Conservation (phyloP, 1,284 basidiomycete genomes). For the Butyriboletus regius region DNA sequence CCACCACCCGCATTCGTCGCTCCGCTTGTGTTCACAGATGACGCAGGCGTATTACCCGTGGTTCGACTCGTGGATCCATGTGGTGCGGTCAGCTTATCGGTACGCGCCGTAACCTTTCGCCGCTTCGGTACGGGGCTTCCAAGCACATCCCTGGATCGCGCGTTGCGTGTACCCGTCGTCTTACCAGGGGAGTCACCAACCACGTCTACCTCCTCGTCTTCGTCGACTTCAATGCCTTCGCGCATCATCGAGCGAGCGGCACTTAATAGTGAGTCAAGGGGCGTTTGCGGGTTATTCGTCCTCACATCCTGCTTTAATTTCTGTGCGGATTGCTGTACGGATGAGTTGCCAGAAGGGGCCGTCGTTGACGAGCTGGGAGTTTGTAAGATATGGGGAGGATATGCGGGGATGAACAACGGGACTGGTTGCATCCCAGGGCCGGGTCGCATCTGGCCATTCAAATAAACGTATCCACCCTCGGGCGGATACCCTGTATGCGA, state of each 20-base stretch:
- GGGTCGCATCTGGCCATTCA: constrained; percentile 24
- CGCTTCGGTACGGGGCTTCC: constrained; percentile 35
- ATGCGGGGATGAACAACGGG: constrained; percentile 29
- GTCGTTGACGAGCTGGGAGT: constrained; percentile 32
- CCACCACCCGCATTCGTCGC: constrained; percentile 10
- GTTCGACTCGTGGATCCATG: constrained; percentile 2
- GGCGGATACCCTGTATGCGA: constrained; percentile 14
- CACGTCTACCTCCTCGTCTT: constrained; percentile 18
- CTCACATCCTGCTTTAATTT: constrained; percentile 16
- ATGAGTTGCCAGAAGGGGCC: constrained; percentile 22
- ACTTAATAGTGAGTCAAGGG: constrained; percentile 50
- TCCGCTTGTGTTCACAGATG: constrained; percentile 1
- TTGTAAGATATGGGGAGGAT: constrained; percentile 25
- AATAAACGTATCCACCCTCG: constrained; percentile 25
- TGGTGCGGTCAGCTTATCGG: constrained; percentile 9
- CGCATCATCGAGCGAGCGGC: constrained; percentile 57
- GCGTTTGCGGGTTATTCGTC: constrained; percentile 31
- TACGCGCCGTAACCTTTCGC: constrained; percentile 16
- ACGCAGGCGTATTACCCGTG: background rate
- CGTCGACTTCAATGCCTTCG: constrained; percentile 27
- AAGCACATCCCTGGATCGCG: constrained; percentile 21
- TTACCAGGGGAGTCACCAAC: constrained; percentile 14
- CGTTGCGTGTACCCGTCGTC: constrained; percentile 11
- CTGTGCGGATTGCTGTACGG: constrained; percentile 17
- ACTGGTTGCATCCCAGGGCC: constrained; percentile 23